Base-by-base conservation (phyloP, 441 rosid genomes). In the Adansonia rubrostipa region DNA sequence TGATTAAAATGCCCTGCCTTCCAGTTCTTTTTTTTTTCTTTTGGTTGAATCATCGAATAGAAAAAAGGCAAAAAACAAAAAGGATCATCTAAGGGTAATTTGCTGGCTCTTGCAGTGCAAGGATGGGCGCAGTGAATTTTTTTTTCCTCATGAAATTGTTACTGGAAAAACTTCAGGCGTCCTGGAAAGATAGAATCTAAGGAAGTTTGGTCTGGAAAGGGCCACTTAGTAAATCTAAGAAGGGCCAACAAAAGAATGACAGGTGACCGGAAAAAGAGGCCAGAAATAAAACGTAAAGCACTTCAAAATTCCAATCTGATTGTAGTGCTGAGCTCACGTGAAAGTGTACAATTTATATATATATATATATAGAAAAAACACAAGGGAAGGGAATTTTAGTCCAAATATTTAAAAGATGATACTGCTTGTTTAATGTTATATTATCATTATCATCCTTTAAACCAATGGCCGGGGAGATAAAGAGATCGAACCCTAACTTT, bases 241-340 rank as follows among this genome's bases (percentile, higher is more conserved):
- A 33, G 9, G 9, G 24, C 36, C 22, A 76, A 66, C 69, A 68
- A 48, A 9, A 9, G 78, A 82, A 67, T 75, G 82, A 81, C 79
- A 81, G 80, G 51, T 66, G 53, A 80, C 70, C 82, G 79, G 74
- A 53, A 83, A 86, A 83, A 83, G 77, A 54, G 86, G 33, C 33
- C 79, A 77, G 84, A 79, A 80, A 75, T 88, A 87, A 81, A 83
- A 77, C 86, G 85, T 47, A 83, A 84, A 58, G 58, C 77, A 48
- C 71, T 80, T 69, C 69, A 28, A 28, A 28, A 28, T 28, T 28
- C 33, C 71, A 65, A 78, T 50, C 22, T 75, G 64, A 9, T 20
- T 42, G 1, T 28, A 9, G 47, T 62, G 80, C 67, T 63, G 77
- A 76, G 69, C 80, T 51, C 81, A 58, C 40, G 19, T 69, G 73